Evolutionary conservation across 2,329 filamentous ascomycete genomes (phyloP).

Genomic region (Pseudocercospora crystallina): DNA sequence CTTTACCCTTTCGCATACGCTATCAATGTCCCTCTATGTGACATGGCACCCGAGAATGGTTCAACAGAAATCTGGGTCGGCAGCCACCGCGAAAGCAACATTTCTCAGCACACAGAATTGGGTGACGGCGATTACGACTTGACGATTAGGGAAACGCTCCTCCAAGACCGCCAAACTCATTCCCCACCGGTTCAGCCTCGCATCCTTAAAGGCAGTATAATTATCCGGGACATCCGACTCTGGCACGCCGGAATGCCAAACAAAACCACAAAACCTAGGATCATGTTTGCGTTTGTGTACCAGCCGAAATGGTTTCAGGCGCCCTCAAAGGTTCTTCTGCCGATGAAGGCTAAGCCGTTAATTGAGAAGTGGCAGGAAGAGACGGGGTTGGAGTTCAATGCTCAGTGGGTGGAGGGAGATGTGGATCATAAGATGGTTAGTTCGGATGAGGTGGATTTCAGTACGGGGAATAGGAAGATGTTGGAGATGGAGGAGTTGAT

Average conservation of each 20-base stretch:
- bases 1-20: conserved; percentile 56
- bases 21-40: conserved; percentile 54
- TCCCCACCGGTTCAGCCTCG: conserved; percentile 52
- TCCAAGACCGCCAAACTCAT: conserved; percentile 40
- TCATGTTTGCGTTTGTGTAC: conserved; percentile 44
- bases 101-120: conserved; percentile 47
- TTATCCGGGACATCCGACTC: conserved; percentile 60
- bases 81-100: conserved; percentile 44
- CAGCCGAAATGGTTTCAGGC: conserved; percentile 49
- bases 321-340: conserved; percentile 22
- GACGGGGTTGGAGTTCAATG: conserved; percentile 21
- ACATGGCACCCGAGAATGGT: conserved; percentile 54
- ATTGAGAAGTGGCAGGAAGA: conserved; percentile 19
- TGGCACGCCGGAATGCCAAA: conserved; percentile 68
- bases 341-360: conserved; percentile 13
- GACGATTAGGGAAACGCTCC: conserved; percentile 45
- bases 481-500: conserved; percentile 20
- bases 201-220: conserved; percentile 56
- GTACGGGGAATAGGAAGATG: conserved; percentile 16
- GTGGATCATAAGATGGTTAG: conserved; percentile 25
- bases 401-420: conserved; percentile 22
- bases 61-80: conserved; percentile 62
- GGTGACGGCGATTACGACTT: conserved; percentile 38
- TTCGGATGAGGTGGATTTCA: conserved; percentile 24
- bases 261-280: conserved; percentile 38